These are phyloP conservation scores for Backusella sp. DNA, from an alignment of 192 early-diverging fungal genomes.

Conservation along the genomic window DNA sequence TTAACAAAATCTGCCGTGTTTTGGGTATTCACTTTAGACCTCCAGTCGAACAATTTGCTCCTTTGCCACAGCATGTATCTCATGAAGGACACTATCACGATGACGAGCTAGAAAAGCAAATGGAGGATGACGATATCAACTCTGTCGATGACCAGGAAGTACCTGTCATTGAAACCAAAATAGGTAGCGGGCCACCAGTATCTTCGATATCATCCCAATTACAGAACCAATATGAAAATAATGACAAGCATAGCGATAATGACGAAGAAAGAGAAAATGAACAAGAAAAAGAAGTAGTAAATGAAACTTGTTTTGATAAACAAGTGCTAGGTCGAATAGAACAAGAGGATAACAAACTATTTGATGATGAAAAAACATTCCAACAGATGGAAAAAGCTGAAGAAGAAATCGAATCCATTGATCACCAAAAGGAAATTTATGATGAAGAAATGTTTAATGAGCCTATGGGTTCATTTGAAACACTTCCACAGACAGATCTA, in stretches of 20 bases:
- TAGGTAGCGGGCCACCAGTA: neutral
- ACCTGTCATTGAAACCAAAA: slow-evolving; percentile 1
- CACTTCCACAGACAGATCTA: neutral
- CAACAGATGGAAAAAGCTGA: neutral
- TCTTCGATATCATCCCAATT: neutral
- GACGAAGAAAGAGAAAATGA: neutral
- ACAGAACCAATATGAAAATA: neutral
- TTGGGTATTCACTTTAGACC: slow-evolving; percentile 27
- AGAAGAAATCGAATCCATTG: neutral
- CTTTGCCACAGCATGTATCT: neutral
- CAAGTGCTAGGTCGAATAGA: neutral
- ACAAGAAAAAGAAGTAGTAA: neutral
- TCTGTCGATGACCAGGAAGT: neutral
- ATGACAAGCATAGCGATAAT: neutral
- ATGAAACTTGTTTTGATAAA: neutral
- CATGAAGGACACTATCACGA: neutral
- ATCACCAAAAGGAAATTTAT: neutral
- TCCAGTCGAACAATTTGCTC: slow-evolving; percentile 2
- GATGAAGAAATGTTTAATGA: neutral
- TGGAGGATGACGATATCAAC: neutral
- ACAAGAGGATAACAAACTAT: neutral
- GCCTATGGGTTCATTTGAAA: neutral
- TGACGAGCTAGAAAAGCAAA: neutral
- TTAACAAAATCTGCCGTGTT: slow-evolving; percentile 17
- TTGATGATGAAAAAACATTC: neutral